Percentiles rank a stretch among this genome's conserved stretches.
These are phyloP conservation scores for Acanthamoeba healyi DNA, from an alignment of 208 protist species.

Conservation along the genomic window DNA sequence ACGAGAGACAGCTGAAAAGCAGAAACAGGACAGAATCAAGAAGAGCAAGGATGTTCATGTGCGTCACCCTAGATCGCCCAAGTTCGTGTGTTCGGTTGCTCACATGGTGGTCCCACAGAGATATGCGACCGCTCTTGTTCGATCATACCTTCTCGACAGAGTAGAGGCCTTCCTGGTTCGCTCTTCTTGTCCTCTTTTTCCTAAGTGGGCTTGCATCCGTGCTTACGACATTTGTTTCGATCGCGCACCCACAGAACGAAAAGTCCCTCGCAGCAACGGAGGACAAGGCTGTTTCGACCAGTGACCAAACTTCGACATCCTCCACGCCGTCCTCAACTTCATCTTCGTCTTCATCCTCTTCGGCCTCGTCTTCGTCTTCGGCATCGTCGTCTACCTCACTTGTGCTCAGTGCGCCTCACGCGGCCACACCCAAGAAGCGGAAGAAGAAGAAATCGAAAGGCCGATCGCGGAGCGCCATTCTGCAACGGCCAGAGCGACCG, in stretches of 20 bases:
- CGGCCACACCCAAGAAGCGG: constrained; percentile 4
- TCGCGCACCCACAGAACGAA: not conserved
- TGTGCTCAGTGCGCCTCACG: not conserved
- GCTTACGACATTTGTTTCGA: not conserved
- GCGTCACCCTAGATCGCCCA: not conserved
- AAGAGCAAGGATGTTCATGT: constrained; percentile 18
- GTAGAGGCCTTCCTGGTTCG: constrained; percentile 42
- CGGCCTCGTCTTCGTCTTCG: not conserved
- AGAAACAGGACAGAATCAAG: constrained; percentile 15
- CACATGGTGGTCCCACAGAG: not conserved
- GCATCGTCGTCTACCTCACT: not conserved
- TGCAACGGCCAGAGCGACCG: not conserved
- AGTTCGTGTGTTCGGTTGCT: not conserved
- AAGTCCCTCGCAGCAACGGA: not conserved
- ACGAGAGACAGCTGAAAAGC: not conserved
- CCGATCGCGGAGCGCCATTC: constrained; percentile 38
- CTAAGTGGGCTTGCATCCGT: not conserved
- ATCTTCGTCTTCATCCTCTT: not conserved
- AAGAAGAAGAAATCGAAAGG: constrained; percentile 62
- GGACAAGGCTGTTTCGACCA: not conserved
- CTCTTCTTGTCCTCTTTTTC: not conserved
- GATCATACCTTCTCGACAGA: constrained; percentile 43
- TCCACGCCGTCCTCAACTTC: not conserved
- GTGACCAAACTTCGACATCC: not conserved
- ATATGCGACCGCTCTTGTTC: constrained; percentile 18